Evolutionary conservation across 441 rosid genomes (phyloP).

Genomic region (Bocquillonia castaneifolia): DNA sequence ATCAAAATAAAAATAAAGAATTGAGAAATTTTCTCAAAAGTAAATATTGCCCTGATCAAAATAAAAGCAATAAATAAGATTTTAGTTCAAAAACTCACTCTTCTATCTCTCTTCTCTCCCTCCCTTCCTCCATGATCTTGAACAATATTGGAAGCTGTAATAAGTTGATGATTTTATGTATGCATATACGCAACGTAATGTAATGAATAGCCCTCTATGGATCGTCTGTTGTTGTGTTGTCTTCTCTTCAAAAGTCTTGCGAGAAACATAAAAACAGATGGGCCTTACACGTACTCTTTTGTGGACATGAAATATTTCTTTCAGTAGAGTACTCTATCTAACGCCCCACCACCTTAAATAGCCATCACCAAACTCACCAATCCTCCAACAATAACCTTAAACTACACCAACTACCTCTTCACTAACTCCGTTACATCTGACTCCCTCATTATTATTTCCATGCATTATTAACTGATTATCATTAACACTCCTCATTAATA

Average conservation of each 20-base stretch:
- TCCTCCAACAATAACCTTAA: constrained; percentile 12
- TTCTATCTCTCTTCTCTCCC: not conserved
- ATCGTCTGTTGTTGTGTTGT: no score
- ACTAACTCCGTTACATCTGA: constrained; percentile 33
- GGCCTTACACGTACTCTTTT: not conserved
- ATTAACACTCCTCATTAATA: constrained; percentile 8
- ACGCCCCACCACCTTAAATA: constrained; percentile 9
- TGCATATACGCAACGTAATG: not conserved
- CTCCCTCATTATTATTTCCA: constrained; percentile 4
- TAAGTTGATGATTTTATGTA: not conserved
- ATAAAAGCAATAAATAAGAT: not conserved
- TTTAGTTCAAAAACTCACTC: constrained; percentile 1
- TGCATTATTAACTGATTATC: constrained; percentile 11
- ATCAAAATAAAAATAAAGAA: constrained; percentile 18
- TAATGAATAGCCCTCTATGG: no score
- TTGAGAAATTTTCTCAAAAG: constrained; percentile 17
- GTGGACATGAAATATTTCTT: not conserved
- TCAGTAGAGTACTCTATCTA: not conserved
- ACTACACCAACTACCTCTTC: constrained; percentile 28
- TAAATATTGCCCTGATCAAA: constrained; percentile 5
- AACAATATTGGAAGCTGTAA: not conserved
- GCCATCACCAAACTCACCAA: constrained; percentile 18
- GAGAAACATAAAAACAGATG: not conserved
- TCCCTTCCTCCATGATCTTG: not conserved
- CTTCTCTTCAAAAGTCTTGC: constrained; percentile 4